phyloP scores from a whole-genome alignment of 768 basidiomycete species.

The Mycena capillaripes region DNA sequence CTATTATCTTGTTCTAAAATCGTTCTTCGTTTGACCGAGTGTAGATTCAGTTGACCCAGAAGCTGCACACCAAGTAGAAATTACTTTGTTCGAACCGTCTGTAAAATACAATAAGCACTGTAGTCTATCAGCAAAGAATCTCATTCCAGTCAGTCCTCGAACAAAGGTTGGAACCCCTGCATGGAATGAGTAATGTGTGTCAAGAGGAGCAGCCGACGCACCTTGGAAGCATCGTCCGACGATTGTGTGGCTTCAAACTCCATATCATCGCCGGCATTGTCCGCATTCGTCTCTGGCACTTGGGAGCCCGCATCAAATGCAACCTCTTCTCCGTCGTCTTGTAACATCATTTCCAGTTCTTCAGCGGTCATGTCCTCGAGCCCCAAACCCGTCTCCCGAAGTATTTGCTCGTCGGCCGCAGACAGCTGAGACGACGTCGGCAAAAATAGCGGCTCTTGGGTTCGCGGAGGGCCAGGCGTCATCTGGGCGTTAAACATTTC shows the following conservation, averaged over 20 bases:
- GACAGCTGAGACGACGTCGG: slow-evolving; percentile 72
- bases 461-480: slow-evolving; percentile 24
- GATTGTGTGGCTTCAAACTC: slow-evolving; percentile 59
- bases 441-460: slow-evolving; percentile 60
- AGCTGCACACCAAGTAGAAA: slow-evolving; percentile 25
- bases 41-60: slow-evolving; percentile 61
- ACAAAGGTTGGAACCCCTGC: slow-evolving; percentile 64
- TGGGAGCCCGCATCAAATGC: slow-evolving; percentile 53
- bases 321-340: slow-evolving; percentile 72
- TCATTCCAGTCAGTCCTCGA: slow-evolving; percentile 57
- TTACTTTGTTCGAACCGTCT: not conserved
- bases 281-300: too few relatives aligned
- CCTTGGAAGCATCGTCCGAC: slow-evolving; percentile 49
- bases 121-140: not conserved
- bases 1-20: slow-evolving; percentile 37
- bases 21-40: not conserved
- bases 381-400: slow-evolving; percentile 75
- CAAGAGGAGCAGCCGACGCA: slow-evolving; percentile 37
- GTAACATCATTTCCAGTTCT: slow-evolving; percentile 72
- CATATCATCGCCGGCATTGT: slow-evolving; percentile 46
- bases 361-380: slow-evolving; percentile 75
- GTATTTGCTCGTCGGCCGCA: slow-evolving; percentile 62
- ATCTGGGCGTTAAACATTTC: slow-evolving; percentile 21
- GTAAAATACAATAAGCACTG: slow-evolving; percentile 19
- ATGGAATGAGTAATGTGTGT: slow-evolving; percentile 10